Evolutionary conservation across 2,329 filamentous ascomycete species (phyloP).

Genomic region (Ascochyta lentis): DNA sequence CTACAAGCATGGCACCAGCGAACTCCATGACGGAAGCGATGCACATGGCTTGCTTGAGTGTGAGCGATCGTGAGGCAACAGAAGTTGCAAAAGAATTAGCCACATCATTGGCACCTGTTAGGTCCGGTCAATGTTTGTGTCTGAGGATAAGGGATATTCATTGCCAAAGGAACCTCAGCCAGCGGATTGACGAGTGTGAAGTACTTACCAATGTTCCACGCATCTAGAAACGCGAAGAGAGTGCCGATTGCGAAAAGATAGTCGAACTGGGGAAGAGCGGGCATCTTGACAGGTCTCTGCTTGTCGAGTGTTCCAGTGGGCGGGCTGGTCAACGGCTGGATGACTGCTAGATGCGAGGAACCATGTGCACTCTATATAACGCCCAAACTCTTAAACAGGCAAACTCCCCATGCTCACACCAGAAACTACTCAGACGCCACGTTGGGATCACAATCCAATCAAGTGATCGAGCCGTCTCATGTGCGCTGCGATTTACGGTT

Average conservation of each 20-base stretch:
- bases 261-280: conserved; percentile 61
- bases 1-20: conserved; percentile 52
- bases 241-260: conserved; percentile 70
- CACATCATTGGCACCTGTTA: conserved; percentile 58
- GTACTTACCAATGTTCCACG: conserved; percentile 66
- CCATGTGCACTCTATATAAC: conserved; percentile 25
- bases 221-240: conserved; percentile 70
- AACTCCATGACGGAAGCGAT: conserved; percentile 56
- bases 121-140: background rate
- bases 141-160: background rate
- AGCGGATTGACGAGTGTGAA: background rate
- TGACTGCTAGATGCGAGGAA: conserved; percentile 7
- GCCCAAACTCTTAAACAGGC: conserved; percentile 1
- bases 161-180: background rate
- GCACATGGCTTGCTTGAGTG: conserved; percentile 56
- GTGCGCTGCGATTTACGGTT: conserved; percentile 15
- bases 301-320: conserved; percentile 17
- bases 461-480: conserved; percentile 18
- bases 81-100: conserved; percentile 59
- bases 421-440: conserved; percentile 16
- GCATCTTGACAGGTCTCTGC: conserved; percentile 31
- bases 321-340: conserved; percentile 16
- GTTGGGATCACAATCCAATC: conserved; percentile 18
- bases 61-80: conserved; percentile 56
- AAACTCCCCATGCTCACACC: conserved; percentile 4